Conservation (phyloP, 164 flowering plant genomes). For the Amborella trichopoda region DNA sequence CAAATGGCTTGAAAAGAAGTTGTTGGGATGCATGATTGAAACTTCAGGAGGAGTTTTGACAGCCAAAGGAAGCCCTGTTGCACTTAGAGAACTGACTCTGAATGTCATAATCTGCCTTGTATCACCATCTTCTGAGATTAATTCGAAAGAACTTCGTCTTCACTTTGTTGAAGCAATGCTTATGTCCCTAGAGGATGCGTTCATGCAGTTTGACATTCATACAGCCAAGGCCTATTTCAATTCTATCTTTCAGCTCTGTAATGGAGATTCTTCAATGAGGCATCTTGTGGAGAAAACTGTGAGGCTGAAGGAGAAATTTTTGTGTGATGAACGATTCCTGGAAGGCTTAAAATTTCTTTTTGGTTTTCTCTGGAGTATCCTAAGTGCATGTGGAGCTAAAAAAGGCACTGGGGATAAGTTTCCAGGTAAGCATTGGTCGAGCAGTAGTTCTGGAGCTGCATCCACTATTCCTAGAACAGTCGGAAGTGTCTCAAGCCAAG, state of each 20-base stretch:
- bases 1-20: slow-evolving; percentile 77
- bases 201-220: slow-evolving; percentile 53
- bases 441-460: slow-evolving; percentile 33
- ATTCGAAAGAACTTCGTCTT: slow-evolving; percentile 29
- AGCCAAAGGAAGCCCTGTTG: slow-evolving; percentile 40
- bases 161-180: slow-evolving; percentile 65
- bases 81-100: slow-evolving; percentile 79
- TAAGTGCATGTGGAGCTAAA: slow-evolving; percentile 55
- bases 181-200: slow-evolving; percentile 59
- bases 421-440: slow-evolving; percentile 33
- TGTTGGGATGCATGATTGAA: slow-evolving; percentile 43
- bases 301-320: slow-evolving; percentile 59
- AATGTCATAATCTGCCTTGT: slow-evolving; percentile 48
- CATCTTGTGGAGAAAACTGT: slow-evolving; percentile 48
- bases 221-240: slow-evolving; percentile 63
- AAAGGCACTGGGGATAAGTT: slow-evolving; percentile 30
- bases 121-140: slow-evolving; percentile 31
- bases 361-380: slow-evolving; percentile 45
- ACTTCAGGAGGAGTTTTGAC: slow-evolving; percentile 21
- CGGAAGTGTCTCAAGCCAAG: slow-evolving; percentile 34
- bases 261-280: slow-evolving; percentile 45
- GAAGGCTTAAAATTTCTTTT: slow-evolving; percentile 80
- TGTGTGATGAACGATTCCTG: slow-evolving; percentile 50
- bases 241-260: slow-evolving; percentile 65
- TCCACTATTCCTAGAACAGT: slow-evolving; percentile 29